Evolutionary conservation across 108 stramenopile genomes (phyloP), one percentile per base, ranked within the genome.

Genomic region (Fistulifera solaris): DNA sequence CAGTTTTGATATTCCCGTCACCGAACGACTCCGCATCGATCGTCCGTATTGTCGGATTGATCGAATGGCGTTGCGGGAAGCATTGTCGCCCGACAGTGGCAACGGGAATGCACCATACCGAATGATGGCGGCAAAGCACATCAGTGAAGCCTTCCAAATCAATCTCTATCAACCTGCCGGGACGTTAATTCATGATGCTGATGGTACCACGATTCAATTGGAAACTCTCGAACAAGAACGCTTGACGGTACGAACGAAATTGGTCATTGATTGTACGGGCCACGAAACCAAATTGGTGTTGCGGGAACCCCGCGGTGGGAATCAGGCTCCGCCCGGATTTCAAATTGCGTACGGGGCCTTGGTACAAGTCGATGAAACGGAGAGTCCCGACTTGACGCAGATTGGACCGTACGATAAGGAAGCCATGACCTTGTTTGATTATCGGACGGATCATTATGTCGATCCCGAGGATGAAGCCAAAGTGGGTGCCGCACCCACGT

Each of bases 351-450:
- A 97, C 61, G 96, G 94, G 10, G 71, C 72, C 3, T 53, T 89
- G 56, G 84, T 83, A 12, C 73, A 76, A 50, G 71, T 93, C 1
- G 83, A 87, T 38, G 83, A 85, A 64, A 62, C 59, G 15, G 55
- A 75, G 47, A 61, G 68, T 40, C 63, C 72, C 0, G 67, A 77
- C 38, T 45, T 45, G 49, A 56, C 70, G 5, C 52, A 58, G n/a
- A 51, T 80, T 45, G 93, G 93, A 35, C 93, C 93, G 1, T 97
- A 97, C 56, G 85, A 79, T 48, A 86, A 85, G 61, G 91, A 94
- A 45, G 88, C 92, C 40, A 97, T 97, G 94, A 89, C 93, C 0
- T 60, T 97, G 24, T 95, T 97, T 66, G 96, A 97, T 66, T 97
- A 97, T 67, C 78, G 96, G 42, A 94, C 93, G 12, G 87, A 94